phyloP scores from a whole-genome alignment of 2,329 filamentous ascomycete species.

The Septoria petroselini region DNA sequence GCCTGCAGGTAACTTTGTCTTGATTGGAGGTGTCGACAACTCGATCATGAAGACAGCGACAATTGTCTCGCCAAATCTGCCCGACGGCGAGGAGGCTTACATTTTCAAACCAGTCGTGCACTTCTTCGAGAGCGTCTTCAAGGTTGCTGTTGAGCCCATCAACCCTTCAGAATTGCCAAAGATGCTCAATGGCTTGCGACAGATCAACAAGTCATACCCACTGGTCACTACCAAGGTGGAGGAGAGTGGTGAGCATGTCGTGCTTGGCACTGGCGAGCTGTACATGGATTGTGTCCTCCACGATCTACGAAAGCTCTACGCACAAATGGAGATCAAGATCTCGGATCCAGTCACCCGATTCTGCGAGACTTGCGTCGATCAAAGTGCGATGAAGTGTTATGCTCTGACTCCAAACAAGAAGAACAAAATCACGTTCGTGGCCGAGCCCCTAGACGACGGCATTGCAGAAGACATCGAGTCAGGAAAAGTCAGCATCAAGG shows the following conservation, averaged over 20 bases:
- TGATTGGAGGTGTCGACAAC: conserved; percentile 92
- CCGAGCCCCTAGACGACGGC: conserved; percentile 90
- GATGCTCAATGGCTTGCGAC: conserved; percentile 94
- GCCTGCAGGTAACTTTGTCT: conserved; percentile 87
- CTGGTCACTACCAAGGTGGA: conserved; percentile 95
- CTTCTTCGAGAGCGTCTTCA: conserved; percentile 96
- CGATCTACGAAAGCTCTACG: conserved; percentile 87
- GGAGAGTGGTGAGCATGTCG: conserved; percentile 92
- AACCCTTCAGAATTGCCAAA: conserved; percentile 97
- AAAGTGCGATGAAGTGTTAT: conserved; percentile 96
- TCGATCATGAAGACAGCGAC: conserved; percentile 98
- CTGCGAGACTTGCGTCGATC: conserved; percentile 96
- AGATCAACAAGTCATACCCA: conserved; percentile 97
- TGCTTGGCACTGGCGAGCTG: conserved; percentile 93
- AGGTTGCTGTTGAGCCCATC: conserved; percentile 95
- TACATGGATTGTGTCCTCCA: conserved; percentile 99
- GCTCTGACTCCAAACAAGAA: conserved; percentile 98
- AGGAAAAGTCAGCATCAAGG: conserved; percentile 84
- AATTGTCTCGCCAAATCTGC: conserved; percentile 73
- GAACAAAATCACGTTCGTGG: conserved; percentile 98
- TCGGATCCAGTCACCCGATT: conserved; percentile 97
- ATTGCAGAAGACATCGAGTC: conserved; percentile 93
- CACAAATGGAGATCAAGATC: conserved; percentile 98
- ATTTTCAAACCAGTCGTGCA: conserved; percentile 92
- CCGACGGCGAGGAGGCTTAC: conserved; percentile 86